Conservation (phyloP, 2,329 filamentous ascomycete species). For the Celoporthe dispersa region DNA sequence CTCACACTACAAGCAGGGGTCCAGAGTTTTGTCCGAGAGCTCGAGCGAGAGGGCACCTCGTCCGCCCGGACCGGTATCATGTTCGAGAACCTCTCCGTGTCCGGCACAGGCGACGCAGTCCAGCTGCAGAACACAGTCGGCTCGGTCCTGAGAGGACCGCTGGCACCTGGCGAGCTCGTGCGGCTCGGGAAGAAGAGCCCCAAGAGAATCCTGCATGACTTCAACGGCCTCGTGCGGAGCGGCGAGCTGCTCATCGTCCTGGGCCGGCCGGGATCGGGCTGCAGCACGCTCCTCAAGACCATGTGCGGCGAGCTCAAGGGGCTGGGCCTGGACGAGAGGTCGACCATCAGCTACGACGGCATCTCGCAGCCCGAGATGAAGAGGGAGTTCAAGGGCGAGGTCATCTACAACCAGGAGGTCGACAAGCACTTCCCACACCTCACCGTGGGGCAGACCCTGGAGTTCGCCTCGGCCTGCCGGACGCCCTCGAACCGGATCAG, state of each 20-base stretch:
- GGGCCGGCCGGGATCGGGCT: conserved; percentile 68
- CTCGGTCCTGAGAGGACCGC: conserved; percentile 60
- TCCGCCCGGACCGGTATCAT: conserved; percentile 60
- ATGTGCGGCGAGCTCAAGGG: conserved; percentile 65
- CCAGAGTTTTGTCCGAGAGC: neutral
- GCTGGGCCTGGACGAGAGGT: conserved; percentile 54
- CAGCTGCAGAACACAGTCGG: conserved; percentile 71
- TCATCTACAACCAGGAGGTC: conserved; percentile 76
- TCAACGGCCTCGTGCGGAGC: conserved; percentile 65
- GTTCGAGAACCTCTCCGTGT: conserved; percentile 69
- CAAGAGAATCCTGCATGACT: conserved; percentile 66
- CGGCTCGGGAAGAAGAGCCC: conserved; percentile 48
- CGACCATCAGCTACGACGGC: conserved; percentile 66
- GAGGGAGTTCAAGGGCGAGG: conserved; percentile 66
- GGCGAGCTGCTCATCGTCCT: conserved; percentile 73
- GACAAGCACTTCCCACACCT: conserved; percentile 80
- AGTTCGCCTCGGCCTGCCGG: conserved; percentile 71
- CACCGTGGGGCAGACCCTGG: conserved; percentile 73
- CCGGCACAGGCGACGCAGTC: conserved; percentile 67
- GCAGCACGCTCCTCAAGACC: conserved; percentile 66
- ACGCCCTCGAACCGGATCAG: conserved; percentile 69
- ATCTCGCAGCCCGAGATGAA: conserved; percentile 57
- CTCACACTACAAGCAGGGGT: neutral
- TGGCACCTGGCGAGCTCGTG: conserved; percentile 61
- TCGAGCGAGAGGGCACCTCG: conserved; percentile 2